Percentiles rank a stretch among this genome's conserved stretches.
Conservation (phyloP, 306 rosid genomes). For the Crotalaria pallida region DNA sequence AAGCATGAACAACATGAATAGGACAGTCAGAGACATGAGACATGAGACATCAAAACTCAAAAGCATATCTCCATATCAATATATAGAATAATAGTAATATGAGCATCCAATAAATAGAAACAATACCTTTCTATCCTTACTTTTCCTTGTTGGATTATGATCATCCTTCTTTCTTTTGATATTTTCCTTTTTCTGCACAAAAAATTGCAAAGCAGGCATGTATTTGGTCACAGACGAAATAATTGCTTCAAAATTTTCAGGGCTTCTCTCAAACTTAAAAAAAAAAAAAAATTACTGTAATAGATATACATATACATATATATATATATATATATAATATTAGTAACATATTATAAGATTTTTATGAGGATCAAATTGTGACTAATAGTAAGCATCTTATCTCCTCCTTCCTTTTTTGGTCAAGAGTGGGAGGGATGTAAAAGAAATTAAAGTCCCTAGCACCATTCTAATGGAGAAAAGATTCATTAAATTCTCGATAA, state of each 20-base stretch:
- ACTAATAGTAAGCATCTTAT: too few species aligned
- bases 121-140: constrained; percentile 56
- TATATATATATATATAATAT: too few species aligned
- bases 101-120: background rate
- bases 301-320: too few species aligned
- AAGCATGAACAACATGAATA: background rate
- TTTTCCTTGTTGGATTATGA: constrained; percentile 43
- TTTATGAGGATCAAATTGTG: background rate
- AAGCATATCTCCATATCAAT: background rate
- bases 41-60: too few species aligned
- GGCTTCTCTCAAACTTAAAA: too few species aligned
- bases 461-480: background rate
- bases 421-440: too few species aligned
- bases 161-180: constrained; percentile 76
- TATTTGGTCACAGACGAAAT: background rate
- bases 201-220: background rate
- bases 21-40: background rate
- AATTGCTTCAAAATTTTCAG: background rate
- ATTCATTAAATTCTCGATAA: too few species aligned
- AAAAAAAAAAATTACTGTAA: too few species aligned
- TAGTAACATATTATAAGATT: background rate
- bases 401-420: too few species aligned
- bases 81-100: background rate
- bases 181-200: constrained; percentile 55
- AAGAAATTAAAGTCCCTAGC: too few species aligned